Conservation (phyloP, 1,284 basidiomycete species). For the Mycena sp. region DNA sequence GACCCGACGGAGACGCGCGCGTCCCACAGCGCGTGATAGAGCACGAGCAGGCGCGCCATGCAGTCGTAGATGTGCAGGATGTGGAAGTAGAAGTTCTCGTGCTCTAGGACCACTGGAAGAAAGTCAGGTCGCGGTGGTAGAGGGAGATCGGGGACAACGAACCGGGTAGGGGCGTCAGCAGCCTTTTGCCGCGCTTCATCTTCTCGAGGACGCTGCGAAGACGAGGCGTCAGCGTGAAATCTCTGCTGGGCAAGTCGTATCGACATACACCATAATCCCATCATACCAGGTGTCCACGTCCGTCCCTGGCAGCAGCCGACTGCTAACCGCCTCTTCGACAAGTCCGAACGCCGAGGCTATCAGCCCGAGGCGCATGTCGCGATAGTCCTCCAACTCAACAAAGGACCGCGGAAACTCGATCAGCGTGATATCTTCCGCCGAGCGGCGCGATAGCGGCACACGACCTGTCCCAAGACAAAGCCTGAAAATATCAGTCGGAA, state of each 20-base stretch:
- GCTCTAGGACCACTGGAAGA: conserved; percentile 37
- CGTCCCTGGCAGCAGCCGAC: conserved; percentile 38
- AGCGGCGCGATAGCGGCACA: conserved; percentile 46
- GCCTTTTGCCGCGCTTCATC: conserved; percentile 47
- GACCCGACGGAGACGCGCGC: conserved; percentile 41
- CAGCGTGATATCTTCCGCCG: conserved; percentile 37
- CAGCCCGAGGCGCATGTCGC: conserved; percentile 49
- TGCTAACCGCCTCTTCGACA: conserved; percentile 42
- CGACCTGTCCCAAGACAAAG: conserved; percentile 52
- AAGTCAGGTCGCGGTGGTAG: background rate
- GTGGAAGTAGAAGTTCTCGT: conserved; percentile 50
- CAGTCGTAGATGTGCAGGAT: conserved; percentile 44
- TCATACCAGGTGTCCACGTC: conserved; percentile 46
- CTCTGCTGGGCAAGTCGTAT: background rate
- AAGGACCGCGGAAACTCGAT: conserved; percentile 41
- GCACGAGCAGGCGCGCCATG: conserved; percentile 48
- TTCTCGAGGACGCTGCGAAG: conserved; percentile 35
- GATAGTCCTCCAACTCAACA: conserved; percentile 26
- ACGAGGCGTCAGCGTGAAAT: background rate
- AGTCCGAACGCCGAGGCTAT: conserved; percentile 42
- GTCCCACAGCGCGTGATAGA: conserved; percentile 49
- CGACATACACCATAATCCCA: conserved; percentile 3
- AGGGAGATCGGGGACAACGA: conserved; percentile 15
- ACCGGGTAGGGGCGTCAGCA: conserved; percentile 51
- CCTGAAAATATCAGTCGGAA: conserved; percentile 35